phyloP scores from a whole-genome alignment of 2,329 filamentous ascomycete genomes.

The Davidsoniella virescens region DNA sequence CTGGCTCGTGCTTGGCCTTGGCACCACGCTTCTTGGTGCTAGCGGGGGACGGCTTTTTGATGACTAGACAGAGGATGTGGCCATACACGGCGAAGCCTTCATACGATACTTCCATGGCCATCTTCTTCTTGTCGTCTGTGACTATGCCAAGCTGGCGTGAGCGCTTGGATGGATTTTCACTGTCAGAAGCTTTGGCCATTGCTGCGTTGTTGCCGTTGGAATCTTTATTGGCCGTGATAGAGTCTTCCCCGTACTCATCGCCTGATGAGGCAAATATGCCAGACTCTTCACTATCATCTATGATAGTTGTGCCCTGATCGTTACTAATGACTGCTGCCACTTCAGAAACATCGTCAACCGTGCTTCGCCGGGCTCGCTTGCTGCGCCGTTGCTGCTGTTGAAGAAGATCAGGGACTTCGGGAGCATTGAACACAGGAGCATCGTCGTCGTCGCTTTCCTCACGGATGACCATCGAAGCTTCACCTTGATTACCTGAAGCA shows the following conservation, averaged over 20 bases:
- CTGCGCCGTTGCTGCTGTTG: neutral
- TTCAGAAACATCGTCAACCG: neutral
- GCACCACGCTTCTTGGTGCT: conserved; percentile 17
- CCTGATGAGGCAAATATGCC: conserved; percentile 7
- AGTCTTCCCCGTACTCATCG: neutral
- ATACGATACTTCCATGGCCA: conserved; percentile 72
- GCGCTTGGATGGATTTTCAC: conserved; percentile 25
- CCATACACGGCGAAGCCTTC: conserved; percentile 95
- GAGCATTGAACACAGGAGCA: conserved; percentile 17
- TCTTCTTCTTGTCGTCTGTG: conserved; percentile 74
- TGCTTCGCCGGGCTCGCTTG: neutral
- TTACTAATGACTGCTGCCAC: too few relatives aligned
- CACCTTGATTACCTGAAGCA: neutral
- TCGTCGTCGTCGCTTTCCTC: conserved; percentile 21
- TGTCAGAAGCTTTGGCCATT: conserved; percentile 12
- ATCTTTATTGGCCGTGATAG: conserved; percentile 2
- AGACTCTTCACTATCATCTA: neutral
- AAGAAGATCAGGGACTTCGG: conserved; percentile 20
- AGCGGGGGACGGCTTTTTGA: conserved; percentile 51
- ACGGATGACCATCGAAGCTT: neutral
- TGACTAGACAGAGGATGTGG: conserved; percentile 76
- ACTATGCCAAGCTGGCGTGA: conserved; percentile 21
- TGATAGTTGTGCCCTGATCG: too few relatives aligned
- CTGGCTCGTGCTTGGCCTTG: conserved; percentile 36
- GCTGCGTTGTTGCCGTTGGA: conserved; percentile 19